Evolutionary conservation across 2,329 filamentous ascomycete genomes (phyloP), one percentile per base, ranked within the genome.

Genomic region (Lachnellula hyalina): DNA sequence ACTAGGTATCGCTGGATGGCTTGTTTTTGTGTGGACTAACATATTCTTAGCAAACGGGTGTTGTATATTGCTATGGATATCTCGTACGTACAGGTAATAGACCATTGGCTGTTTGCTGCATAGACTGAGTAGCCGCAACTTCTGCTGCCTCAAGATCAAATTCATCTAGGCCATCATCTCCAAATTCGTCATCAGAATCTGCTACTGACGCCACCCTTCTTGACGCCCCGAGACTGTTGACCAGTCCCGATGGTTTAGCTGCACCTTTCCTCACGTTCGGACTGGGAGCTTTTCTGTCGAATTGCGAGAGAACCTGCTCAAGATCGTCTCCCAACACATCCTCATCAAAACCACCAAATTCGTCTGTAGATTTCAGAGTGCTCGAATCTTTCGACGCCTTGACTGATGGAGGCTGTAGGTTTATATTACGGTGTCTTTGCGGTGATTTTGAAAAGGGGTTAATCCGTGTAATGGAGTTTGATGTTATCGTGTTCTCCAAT

Each of bases 1-100:
- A 96, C 81, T 60, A 92, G 77, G 73, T 96, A 96, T 62, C 93
- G 86, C 72, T 96, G 90, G 67, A 96, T 95, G 47, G 86, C 83
- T 74, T 84, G 86, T 70, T 85, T 87, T 69, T 79, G 75, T 69
- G 76, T 81, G 73, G 80, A 83, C 87, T 88, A 81, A 77, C 75
- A 71, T 73, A 73, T 69, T 68, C 77, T 92, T 85, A 91, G 88
- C 75, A 78, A 74, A 64, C 41, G 49, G 52, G 51, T 60, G 15
- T 35, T 62, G 56, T 58, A 62, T 65, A 53, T 62, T 55, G 49
- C 65, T 70, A 69, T 54, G 53, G 59, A 63, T 64, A 62, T 61
- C 46, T 62, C 25, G 71, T 76, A 84, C 82, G 71, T 84, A 85
- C 82, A 77, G 71, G 71, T 62, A 74, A 64, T 56, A 75, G 53